A percentile compares a stretch with the other conserved stretches of the same genome.
Conservation (phyloP, 2,329 filamentous ascomycete species). For the Monosporascus sp. region DNA sequence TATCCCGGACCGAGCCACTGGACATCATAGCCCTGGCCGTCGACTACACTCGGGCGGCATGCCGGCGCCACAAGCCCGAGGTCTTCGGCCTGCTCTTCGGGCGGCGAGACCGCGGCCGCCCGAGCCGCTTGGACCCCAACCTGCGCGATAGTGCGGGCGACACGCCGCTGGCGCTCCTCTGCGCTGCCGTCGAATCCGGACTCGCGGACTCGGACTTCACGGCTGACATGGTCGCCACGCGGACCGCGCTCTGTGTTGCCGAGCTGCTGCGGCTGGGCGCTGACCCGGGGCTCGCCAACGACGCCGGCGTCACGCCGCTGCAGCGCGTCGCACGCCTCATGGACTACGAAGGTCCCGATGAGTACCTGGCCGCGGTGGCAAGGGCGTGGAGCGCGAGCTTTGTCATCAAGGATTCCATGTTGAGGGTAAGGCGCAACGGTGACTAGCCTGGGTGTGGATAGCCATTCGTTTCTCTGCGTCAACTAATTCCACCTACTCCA, state of each 20-base stretch:
- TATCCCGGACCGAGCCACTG: neutral
- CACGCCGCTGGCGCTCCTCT: slow-evolving; percentile 14
- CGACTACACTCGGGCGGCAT: slow-evolving; percentile 11
- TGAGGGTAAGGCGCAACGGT: neutral
- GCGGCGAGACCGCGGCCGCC: neutral
- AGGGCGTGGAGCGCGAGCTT: slow-evolving; percentile 25
- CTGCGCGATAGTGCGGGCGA: slow-evolving; percentile 12
- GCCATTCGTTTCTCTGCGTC: too few relatives aligned
- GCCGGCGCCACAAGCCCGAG: slow-evolving; percentile 9
- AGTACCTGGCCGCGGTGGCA: slow-evolving; percentile 9
- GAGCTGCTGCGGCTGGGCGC: slow-evolving; percentile 5
- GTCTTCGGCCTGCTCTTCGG: slow-evolving; percentile 6
- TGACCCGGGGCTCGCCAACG: slow-evolving; percentile 3
- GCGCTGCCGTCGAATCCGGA: slow-evolving; percentile 7
- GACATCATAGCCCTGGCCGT: neutral
- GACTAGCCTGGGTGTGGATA: neutral
- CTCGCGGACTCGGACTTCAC: slow-evolving; percentile 3
- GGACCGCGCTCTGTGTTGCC: slow-evolving; percentile 5
- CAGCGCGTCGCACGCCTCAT: slow-evolving; percentile 8
- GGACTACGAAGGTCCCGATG: slow-evolving; percentile 8
- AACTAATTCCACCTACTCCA: too few relatives aligned
- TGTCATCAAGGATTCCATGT: slow-evolving; percentile 4
- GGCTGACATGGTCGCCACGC: slow-evolving; percentile 3
- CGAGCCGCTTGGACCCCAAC: slow-evolving; percentile 1
- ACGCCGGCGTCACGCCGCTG: slow-evolving; percentile 8